phyloP scores from a whole-genome alignment of 164 flowering plant species.

The Umbilicus rupestris region DNA sequence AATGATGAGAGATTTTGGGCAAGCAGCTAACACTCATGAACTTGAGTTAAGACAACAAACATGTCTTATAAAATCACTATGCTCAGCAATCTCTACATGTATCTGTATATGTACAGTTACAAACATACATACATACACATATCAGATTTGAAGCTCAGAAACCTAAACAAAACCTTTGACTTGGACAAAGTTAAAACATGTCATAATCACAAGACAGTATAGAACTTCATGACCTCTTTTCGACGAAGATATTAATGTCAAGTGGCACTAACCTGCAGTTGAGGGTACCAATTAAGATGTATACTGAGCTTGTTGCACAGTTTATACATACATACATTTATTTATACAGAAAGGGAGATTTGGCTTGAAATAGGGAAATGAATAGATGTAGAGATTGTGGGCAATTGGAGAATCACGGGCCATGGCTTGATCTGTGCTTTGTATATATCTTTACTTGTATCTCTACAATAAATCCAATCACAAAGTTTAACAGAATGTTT shows the following conservation, averaged over 20 bases:
- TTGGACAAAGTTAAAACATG: neutral
- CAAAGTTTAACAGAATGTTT: neutral
- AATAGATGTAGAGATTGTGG: neutral
- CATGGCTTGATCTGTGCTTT: neutral
- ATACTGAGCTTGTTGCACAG: neutral
- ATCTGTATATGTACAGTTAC: neutral
- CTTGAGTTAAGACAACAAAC: slow-evolving; percentile 1
- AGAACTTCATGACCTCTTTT: neutral
- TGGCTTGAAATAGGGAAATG: neutral
- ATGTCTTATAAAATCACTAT: neutral
- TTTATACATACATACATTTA: neutral
- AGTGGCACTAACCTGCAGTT: neutral
- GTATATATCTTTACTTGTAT: neutral
- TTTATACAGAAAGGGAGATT: neutral
- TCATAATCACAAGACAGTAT: neutral
- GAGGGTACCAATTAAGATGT: slow-evolving; percentile 4
- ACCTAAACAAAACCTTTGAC: no score
- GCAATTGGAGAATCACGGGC: slow-evolving; percentile 3
- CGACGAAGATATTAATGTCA: neutral
- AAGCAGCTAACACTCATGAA: neutral
- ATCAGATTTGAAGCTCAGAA: no score
- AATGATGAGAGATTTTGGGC: neutral
- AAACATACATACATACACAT: neutral
- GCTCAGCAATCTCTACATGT: neutral
- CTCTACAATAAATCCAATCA: neutral